Conservation (phyloP, 352 stramenopile genomes). For the Globisporangium apiculatum region DNA sequence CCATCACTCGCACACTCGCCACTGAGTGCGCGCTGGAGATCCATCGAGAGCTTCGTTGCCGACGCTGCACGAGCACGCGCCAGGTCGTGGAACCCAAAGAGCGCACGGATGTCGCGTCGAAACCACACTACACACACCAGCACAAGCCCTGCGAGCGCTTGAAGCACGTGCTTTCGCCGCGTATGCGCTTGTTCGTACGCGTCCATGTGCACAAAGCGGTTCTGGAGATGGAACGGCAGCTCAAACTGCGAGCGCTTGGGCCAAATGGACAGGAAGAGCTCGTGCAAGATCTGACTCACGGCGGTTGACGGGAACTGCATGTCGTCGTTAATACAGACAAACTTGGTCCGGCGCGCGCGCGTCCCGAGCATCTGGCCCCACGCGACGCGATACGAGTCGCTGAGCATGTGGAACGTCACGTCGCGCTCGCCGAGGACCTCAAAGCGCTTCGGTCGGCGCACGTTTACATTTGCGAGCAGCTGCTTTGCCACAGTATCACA, state of each 20-base stretch:
- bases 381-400: slow-evolving; percentile 87
- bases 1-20: slow-evolving; percentile 11
- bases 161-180: slow-evolving; percentile 33
- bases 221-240: slow-evolving; percentile 81
- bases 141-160: slow-evolving; percentile 21
- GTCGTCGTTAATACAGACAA: slow-evolving; percentile 96
- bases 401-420: slow-evolving; percentile 95
- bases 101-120: slow-evolving; percentile 32
- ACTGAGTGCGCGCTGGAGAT: slow-evolving; percentile 27
- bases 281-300: slow-evolving; percentile 82
- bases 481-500: slow-evolving; percentile 42
- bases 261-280: slow-evolving; percentile 92
- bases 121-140: slow-evolving; percentile 49
- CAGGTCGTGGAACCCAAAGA: slow-evolving; percentile 72
- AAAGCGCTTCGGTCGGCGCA: slow-evolving; percentile 50
- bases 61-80: slow-evolving; percentile 52
- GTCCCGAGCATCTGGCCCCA: slow-evolving; percentile 91
- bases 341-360: slow-evolving; percentile 88
- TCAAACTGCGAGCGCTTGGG: slow-evolving; percentile 90
- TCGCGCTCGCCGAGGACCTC: slow-evolving; percentile 76
- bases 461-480: slow-evolving; percentile 65
- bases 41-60: slow-evolving; percentile 47
- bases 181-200: slow-evolving; percentile 51
- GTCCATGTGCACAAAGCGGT: slow-evolving; percentile 81
- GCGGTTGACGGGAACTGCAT: slow-evolving; percentile 84